Evolutionary conservation across 2,329 filamentous ascomycete species (phyloP).

Genomic region (Phaeosphaeriaceae sp.): DNA sequence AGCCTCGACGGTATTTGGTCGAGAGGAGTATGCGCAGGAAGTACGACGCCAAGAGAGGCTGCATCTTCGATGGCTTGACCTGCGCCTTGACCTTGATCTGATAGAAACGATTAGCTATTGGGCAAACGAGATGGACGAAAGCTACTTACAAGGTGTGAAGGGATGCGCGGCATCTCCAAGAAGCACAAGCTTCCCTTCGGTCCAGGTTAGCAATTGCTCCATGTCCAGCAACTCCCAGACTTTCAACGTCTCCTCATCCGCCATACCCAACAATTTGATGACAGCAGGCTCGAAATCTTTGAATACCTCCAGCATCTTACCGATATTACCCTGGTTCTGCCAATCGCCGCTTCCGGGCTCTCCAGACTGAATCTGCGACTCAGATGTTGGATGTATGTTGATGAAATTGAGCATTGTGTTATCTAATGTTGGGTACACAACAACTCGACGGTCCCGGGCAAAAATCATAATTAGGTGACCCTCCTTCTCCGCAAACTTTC

Average conservation of each 20-base stretch:
- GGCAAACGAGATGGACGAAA: background rate
- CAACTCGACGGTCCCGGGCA: slow-evolving; percentile 51
- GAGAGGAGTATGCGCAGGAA: slow-evolving; percentile 54
- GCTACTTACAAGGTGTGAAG: slow-evolving; percentile 63
- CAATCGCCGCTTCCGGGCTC: slow-evolving; percentile 33
- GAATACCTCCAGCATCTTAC: slow-evolving; percentile 51
- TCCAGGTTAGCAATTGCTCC: slow-evolving; percentile 63
- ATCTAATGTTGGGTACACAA: slow-evolving; percentile 57
- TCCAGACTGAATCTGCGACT: slow-evolving; percentile 27
- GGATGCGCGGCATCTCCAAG: slow-evolving; percentile 74
- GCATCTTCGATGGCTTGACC: slow-evolving; percentile 72
- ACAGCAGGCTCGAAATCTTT: slow-evolving; percentile 46
- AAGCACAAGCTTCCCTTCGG: slow-evolving; percentile 60
- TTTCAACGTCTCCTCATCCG: slow-evolving; percentile 45
- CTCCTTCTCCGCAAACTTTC: slow-evolving; percentile 44
- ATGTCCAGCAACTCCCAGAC: slow-evolving; percentile 60
- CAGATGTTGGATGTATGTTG: slow-evolving; percentile 49
- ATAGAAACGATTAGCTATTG: background rate
- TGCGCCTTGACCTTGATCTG: slow-evolving; percentile 66
- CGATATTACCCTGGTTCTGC: slow-evolving; percentile 47
- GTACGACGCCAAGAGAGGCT: slow-evolving; percentile 62
- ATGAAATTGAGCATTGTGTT: slow-evolving; percentile 57
- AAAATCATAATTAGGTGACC: slow-evolving; percentile 55
- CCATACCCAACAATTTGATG: slow-evolving; percentile 48
- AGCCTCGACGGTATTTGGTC: slow-evolving; percentile 62